Evolutionary conservation across 345 rosid genomes (phyloP).

Genomic region (Salix exigua): DNA sequence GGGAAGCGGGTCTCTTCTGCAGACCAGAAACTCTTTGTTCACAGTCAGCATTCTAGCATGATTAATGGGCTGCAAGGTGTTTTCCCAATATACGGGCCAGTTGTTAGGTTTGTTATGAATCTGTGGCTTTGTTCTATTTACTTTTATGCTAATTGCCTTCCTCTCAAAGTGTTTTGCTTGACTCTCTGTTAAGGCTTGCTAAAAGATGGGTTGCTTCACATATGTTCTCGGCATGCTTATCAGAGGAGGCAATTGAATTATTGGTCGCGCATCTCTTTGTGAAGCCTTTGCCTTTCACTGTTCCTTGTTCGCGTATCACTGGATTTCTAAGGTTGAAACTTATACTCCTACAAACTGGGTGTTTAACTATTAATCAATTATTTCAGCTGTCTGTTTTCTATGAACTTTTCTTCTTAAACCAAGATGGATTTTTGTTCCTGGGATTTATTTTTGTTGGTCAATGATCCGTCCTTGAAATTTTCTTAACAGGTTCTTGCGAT

Average conservation of each 20-base stretch:
- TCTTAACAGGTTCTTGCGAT: slow-evolving; percentile 65
- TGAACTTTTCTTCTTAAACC: neutral
- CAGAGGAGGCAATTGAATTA: slow-evolving; percentile 81
- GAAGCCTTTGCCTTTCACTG: slow-evolving; percentile 68
- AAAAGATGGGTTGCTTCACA: slow-evolving; percentile 93
- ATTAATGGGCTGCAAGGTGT: slow-evolving; percentile 74
- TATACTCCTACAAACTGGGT: slow-evolving; percentile 1
- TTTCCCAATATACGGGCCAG: slow-evolving; percentile 61
- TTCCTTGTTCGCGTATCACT: slow-evolving; percentile 75
- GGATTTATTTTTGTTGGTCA: slow-evolving; percentile 5
- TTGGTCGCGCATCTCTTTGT: slow-evolving; percentile 77
- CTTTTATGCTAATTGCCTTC: neutral
- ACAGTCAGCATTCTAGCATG: slow-evolving; percentile 91
- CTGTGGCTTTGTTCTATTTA: slow-evolving; percentile 7
- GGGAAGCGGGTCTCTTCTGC: slow-evolving; percentile 49
- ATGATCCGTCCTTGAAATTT: neutral
- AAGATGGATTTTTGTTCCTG: neutral
- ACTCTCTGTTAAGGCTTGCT: slow-evolving; percentile 61
- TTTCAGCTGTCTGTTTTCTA: neutral
- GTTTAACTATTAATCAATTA: neutral
- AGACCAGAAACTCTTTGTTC: slow-evolving; percentile 67
- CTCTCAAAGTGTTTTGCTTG: neutral
- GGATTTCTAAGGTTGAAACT: slow-evolving; percentile 75
- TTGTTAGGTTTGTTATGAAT: slow-evolving; percentile 53
- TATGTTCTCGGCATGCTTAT: slow-evolving; percentile 85